phyloP scores from a whole-genome alignment of 495 filamentous ascomycete genomes.

The Daldinia bambusicola region DNA sequence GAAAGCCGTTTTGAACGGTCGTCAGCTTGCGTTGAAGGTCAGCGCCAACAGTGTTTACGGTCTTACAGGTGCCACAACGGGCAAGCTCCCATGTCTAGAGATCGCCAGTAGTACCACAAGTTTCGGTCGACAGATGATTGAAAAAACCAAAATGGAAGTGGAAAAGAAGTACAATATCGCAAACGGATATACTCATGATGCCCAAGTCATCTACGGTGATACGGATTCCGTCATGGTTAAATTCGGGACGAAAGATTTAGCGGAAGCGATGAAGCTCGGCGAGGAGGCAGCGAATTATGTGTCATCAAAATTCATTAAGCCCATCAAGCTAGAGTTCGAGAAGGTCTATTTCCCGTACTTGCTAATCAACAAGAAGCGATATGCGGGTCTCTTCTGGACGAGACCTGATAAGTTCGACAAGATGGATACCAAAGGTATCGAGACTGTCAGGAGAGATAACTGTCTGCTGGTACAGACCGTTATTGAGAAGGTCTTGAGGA shows the following conservation, averaged over 20 bases:
- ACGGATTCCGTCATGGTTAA: constrained; percentile 99
- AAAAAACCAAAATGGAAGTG: constrained; percentile 93
- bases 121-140: constrained; percentile 98
- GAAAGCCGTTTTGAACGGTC: constrained; percentile 96
- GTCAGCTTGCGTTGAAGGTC: constrained; percentile 95
- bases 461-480: constrained; percentile 95
- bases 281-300: constrained; percentile 89
- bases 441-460: constrained; percentile 97
- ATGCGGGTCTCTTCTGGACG: constrained; percentile 97
- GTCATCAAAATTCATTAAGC: constrained; percentile 89
- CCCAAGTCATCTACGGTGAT: constrained; percentile 97
- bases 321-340: constrained; percentile 99
- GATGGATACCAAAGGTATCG: constrained; percentile 99
- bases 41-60: constrained; percentile 99
- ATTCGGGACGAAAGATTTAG: constrained; percentile 86
- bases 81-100: constrained; percentile 92
- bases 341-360: constrained; percentile 99
- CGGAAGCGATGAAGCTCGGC: constrained; percentile 91
- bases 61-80: constrained; percentile 93
- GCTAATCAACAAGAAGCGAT: constrained; percentile 99
- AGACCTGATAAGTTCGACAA: constrained; percentile 95
- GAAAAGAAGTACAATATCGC: constrained; percentile 88
- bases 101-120: constrained; percentile 97
- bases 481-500: constrained; percentile 94
- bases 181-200: constrained; percentile 93